Percentiles rank a stretch among this genome's conserved stretches.
phyloP scores from a whole-genome alignment of 2,329 filamentous ascomycete genomes.

The Scytalidium sp. region DNA sequence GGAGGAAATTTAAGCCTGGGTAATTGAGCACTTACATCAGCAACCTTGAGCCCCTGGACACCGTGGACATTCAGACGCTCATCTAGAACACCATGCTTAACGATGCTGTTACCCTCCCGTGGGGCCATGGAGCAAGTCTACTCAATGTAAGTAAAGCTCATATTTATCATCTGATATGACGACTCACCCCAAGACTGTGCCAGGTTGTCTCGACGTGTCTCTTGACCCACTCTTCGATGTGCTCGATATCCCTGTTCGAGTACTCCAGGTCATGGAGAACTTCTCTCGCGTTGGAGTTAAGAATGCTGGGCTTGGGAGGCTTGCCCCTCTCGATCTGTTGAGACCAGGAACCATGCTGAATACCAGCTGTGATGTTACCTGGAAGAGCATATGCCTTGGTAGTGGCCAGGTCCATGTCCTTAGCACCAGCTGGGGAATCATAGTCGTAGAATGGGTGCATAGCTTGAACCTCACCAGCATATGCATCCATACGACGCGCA shows the following conservation, averaged over 20 bases:
- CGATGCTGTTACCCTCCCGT: constrained; percentile 72
- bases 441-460: constrained; percentile 69
- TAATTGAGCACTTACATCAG: constrained; percentile 43
- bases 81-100: constrained; percentile 76
- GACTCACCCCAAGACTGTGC: constrained; percentile 55
- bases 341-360: constrained; percentile 73
- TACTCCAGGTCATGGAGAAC: constrained; percentile 66
- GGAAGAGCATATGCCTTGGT: constrained; percentile 74
- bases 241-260: constrained; percentile 52
- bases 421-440: constrained; percentile 65
- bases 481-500: constrained; percentile 73
- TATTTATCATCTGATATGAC: not conserved
- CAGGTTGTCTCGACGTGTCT: constrained; percentile 75
- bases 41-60: constrained; percentile 74
- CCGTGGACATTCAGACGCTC: constrained; percentile 76
- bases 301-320: constrained; percentile 37
- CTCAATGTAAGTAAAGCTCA: not conserved
- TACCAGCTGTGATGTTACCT: constrained; percentile 67
- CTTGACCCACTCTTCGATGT: constrained; percentile 51
- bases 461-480: constrained; percentile 67
- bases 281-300: constrained; percentile 64
- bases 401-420: constrained; percentile 71
- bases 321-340: constrained; percentile 53
- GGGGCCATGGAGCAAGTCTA: constrained; percentile 76
- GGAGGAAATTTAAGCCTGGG: too few species aligned